Conservation (phyloP, 1,284 basidiomycete genomes). For the Apiotrichum gamsii region DNA sequence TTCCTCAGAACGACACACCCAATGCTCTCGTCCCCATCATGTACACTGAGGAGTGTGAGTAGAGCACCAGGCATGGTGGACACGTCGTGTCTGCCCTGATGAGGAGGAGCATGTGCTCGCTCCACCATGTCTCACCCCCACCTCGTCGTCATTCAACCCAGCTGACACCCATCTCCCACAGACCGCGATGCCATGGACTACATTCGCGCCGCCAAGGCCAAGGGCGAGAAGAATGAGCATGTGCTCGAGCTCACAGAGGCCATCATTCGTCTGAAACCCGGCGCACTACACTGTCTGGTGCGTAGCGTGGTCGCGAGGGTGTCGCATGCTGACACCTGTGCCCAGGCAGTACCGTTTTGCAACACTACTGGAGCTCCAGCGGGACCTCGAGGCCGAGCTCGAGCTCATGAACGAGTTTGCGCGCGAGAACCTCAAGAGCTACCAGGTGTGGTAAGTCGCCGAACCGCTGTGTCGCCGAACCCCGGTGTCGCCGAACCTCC, state of each 20-base stretch:
- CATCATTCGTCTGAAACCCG: slow-evolving; percentile 81
- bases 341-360: slow-evolving; percentile 85
- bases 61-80: too few species aligned
- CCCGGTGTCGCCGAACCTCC: too few species aligned
- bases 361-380: slow-evolving; percentile 63
- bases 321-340: not conserved
- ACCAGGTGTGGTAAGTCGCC: slow-evolving; percentile 82
- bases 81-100: not conserved
- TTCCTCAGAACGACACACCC: slow-evolving; percentile 69
- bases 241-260: slow-evolving; percentile 77
- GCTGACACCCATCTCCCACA: slow-evolving; percentile 46
- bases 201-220: slow-evolving; percentile 73
- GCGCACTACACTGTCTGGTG: slow-evolving; percentile 93
- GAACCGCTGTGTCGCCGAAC: too few species aligned
- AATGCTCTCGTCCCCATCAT: slow-evolving; percentile 81
- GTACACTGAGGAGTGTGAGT: slow-evolving; percentile 77
- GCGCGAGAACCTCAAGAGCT: slow-evolving; percentile 75
- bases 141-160: too few species aligned
- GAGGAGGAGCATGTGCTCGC: too few species aligned
- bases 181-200: slow-evolving; percentile 89
- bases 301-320: slow-evolving; percentile 8
- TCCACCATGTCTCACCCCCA: too few species aligned
- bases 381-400: slow-evolving; percentile 67
- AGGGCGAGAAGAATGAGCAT: slow-evolving; percentile 67
- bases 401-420: slow-evolving; percentile 77